Conservation (phyloP, 108 stramenopile genomes). For the Skeletonema potamos region DNA sequence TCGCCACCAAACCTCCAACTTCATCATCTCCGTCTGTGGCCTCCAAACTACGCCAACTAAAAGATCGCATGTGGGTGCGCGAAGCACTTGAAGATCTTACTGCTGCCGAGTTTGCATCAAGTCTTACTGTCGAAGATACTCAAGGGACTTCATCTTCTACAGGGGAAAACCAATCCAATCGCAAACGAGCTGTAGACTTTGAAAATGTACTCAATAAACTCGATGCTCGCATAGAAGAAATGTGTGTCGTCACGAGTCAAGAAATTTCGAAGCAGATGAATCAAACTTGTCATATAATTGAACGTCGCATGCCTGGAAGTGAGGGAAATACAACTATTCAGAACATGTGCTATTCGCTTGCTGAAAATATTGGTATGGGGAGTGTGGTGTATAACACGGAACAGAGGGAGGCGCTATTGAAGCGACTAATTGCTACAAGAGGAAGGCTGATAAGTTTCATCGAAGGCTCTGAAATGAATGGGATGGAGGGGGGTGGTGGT, state of each 20-base stretch:
- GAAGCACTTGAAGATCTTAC: constrained; percentile 85
- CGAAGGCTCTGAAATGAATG: constrained; percentile 6
- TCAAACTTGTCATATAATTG: constrained; percentile 30
- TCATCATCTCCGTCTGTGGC: not conserved
- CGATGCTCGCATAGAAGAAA: constrained; percentile 65
- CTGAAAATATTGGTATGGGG: constrained; percentile 59
- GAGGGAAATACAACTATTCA: constrained; percentile 11
- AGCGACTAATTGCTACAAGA: constrained; percentile 31
- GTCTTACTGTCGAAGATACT: constrained; percentile 49
- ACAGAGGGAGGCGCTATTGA: constrained; percentile 62
- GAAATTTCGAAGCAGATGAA: constrained; percentile 7
- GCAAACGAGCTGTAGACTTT: constrained; percentile 79
- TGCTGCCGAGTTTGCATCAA: constrained; percentile 83
- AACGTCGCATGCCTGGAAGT: constrained; percentile 9
- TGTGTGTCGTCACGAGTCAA: constrained; percentile 44
- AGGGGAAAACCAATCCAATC: constrained; percentile 10
- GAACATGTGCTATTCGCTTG: constrained; percentile 25
- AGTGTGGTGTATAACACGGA: constrained; percentile 62
- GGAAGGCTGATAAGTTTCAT: constrained; percentile 32
- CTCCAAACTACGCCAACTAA: constrained; percentile 70
- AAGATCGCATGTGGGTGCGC: constrained; percentile 89
- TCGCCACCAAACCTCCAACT: not conserved
- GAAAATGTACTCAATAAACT: constrained; percentile 77
- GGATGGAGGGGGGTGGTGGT: not conserved
- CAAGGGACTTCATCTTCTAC: not conserved